These are phyloP conservation scores for Globisporangium nodosum DNA, from an alignment of 352 stramenopile species.

Conservation along the genomic window DNA sequence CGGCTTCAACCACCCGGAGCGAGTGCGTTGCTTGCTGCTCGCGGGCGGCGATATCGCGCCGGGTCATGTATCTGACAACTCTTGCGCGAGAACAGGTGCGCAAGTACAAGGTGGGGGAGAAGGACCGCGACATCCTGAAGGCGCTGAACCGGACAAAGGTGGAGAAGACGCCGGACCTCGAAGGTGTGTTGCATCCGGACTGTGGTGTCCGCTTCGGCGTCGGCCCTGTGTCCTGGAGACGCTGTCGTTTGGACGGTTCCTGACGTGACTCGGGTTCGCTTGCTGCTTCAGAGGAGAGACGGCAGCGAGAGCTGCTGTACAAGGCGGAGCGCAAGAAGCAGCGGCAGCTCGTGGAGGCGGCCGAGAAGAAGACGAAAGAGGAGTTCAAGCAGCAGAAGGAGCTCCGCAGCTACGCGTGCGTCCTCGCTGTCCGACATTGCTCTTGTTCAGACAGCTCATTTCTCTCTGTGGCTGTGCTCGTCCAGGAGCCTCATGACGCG, in stretches of 20 bases:
- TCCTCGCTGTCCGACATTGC: conserved; percentile 1
- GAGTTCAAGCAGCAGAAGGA: conserved; percentile 73
- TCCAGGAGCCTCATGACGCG: conserved; percentile 50
- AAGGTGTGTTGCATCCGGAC: conserved; percentile 30
- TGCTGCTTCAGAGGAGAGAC: conserved; percentile 41
- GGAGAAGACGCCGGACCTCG: conserved; percentile 66
- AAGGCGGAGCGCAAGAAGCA: conserved; percentile 70
- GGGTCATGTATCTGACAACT: not conserved
- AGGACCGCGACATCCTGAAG: conserved; percentile 85
- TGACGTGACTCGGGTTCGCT: not conserved
- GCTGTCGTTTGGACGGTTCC: no score
- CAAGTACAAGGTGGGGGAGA: conserved; percentile 72
- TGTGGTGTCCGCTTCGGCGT: not conserved
- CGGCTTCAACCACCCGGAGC: conserved; percentile 66
- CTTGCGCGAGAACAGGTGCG: conserved; percentile 33
- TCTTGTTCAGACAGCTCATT: not conserved
- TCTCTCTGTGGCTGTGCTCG: not conserved
- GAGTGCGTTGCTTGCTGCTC: conserved; percentile 22
- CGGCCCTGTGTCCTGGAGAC: no score
- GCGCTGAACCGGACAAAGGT: conserved; percentile 83
- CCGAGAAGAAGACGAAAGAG: conserved; percentile 46
- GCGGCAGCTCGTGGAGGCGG: conserved; percentile 40
- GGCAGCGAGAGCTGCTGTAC: conserved; percentile 62
- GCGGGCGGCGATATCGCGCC: not conserved
- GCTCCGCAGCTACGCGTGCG: conserved; percentile 69